Evolutionary conservation across 805 yeast genomes (phyloP), one percentile per base, ranked within the genome.

Genomic region (Candida boleticola): DNA sequence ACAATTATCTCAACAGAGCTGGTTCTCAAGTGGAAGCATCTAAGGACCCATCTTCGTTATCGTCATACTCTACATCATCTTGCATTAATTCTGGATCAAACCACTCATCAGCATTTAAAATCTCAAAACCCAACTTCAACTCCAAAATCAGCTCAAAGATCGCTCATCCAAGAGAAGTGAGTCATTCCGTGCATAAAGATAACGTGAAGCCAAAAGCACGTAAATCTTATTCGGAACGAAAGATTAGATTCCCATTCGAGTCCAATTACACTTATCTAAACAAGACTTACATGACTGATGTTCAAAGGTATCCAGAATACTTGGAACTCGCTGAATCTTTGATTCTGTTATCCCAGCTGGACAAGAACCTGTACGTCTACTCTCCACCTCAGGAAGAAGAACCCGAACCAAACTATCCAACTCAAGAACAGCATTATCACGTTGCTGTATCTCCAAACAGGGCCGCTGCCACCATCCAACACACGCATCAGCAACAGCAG

Each of bases 171-270:
- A 31, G 13, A 19, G 16, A 13, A 6, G 14, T 17, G 14, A 5
- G 17, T 29, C 20, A 9, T 31, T 31, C 35, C 18, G 21, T 18
- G 13, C 16, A 31, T 7, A 13, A 29, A n/a, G 17, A 13, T 13
- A n/a, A 57, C 5, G 32, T 46, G 22, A 50, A 50, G 40, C 55
- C 60, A 27, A 50, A 47, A 42, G 51, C 41, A 42, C 47, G 39
- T 39, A 52, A 38, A 37, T 29, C 49, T 27, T 48, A 50, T 34
- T 38, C 45, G 20, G 70, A 63, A 45, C 56, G 64, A 40, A 68
- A 68, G 47, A 64, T 69, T 43, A 72, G 76, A 53, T 77, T 74
- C 52, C 82, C 82, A 3, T 77, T 71, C 55, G 76, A 76, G 48
- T 71, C 74, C 20, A 75, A 76, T 50, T 76, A 76, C 53, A 70